Evolutionary conservation across 352 stramenopile species (phyloP).

Genomic region (Phytophthora pini): DNA sequence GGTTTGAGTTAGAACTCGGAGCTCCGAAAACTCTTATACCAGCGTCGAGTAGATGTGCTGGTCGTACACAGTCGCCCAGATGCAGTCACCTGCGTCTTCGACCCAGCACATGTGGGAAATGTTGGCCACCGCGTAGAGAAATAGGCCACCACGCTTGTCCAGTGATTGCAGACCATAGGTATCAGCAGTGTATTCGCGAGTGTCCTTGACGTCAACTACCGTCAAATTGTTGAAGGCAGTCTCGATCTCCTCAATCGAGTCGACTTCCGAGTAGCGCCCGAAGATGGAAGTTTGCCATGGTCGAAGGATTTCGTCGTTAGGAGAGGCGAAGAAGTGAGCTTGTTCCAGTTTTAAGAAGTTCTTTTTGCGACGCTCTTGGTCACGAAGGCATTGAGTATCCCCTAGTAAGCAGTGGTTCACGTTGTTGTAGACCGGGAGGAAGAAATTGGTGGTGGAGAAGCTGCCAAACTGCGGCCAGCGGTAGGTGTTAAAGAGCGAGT

Average conservation of each 20-base stretch:
- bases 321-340: conserved; percentile 50
- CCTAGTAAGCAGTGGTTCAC: conserved; percentile 10
- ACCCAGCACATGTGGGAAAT: conserved; percentile 43
- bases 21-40: not conserved
- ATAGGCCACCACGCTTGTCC: conserved; percentile 31
- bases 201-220: conserved; percentile 38
- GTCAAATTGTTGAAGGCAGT: conserved; percentile 36
- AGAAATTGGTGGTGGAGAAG: conserved; percentile 34
- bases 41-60: conserved; percentile 12
- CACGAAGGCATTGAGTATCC: conserved; percentile 10
- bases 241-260: conserved; percentile 32
- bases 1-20: not conserved
- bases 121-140: conserved; percentile 28
- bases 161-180: conserved; percentile 40
- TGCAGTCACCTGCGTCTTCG: conserved; percentile 31
- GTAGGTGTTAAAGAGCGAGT: conserved; percentile 41
- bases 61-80: conserved; percentile 42
- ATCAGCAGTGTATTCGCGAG: conserved; percentile 36
- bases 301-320: conserved; percentile 35
- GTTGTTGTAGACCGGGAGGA: conserved; percentile 43
- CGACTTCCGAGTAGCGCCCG: conserved; percentile 44
- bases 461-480: conserved; percentile 29
- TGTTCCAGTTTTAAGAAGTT: conserved; percentile 47
- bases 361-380: conserved; percentile 33
- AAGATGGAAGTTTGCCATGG: conserved; percentile 49